phyloP scores from a whole-genome alignment of 257 asterid genomes.

The Salvia hispanica region DNA sequence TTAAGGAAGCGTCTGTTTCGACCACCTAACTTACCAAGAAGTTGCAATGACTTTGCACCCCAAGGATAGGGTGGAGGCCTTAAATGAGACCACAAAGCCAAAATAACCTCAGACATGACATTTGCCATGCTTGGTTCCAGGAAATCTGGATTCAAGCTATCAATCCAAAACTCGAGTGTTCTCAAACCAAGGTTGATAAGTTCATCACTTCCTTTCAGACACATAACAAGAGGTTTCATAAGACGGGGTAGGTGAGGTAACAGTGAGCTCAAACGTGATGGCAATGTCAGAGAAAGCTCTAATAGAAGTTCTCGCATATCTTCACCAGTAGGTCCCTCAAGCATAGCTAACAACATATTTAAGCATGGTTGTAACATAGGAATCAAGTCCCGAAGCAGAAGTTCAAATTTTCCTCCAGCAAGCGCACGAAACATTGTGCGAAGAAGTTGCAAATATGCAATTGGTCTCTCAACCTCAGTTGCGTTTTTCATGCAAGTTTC shows the following conservation, averaged over 20 bases:
- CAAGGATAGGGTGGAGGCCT: constrained; percentile 95
- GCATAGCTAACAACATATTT: constrained; percentile 88
- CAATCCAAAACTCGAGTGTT: constrained; percentile 99
- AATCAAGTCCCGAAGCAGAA: constrained; percentile 84
- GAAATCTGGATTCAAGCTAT: constrained; percentile 98
- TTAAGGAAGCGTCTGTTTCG: constrained; percentile 97
- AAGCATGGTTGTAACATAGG: constrained; percentile 88
- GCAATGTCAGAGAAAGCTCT: constrained; percentile 87
- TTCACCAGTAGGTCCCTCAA: constrained; percentile 96
- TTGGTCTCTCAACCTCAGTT: constrained; percentile 85
- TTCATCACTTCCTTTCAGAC: constrained; percentile 94
- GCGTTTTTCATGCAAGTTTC: constrained; percentile 96
- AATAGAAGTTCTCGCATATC: constrained; percentile 85
- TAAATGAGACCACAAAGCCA: constrained; percentile 97
- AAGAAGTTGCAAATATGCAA: constrained; percentile 92
- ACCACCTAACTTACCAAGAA: constrained; percentile 98
- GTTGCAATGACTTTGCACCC: constrained; percentile 95
- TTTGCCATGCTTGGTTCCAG: constrained; percentile 99
- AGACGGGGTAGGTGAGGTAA: constrained; percentile 96
- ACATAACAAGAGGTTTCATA: constrained; percentile 98
- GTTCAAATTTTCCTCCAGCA: constrained; percentile 96
- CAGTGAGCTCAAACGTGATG: constrained; percentile 91
- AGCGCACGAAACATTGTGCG: constrained; percentile 98
- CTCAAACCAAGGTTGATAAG: constrained; percentile 89
- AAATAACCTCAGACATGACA: constrained; percentile 98